These are phyloP conservation scores for Podaxis pistillaris DNA, from an alignment of 768 basidiomycete species.

Conservation along the genomic window DNA sequence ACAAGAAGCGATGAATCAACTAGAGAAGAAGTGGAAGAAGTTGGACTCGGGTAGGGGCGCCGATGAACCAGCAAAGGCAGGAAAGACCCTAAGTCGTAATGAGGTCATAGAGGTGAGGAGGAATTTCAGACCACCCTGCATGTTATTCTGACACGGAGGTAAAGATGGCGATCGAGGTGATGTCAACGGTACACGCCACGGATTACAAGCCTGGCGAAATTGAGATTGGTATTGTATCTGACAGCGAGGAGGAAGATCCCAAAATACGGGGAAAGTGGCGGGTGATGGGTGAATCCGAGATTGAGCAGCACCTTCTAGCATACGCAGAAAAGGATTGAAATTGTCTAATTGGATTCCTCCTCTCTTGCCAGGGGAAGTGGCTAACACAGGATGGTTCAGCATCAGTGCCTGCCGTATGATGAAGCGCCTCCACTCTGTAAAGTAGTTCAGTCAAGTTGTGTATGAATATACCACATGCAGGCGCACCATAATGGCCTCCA, in stretches of 20 bases:
- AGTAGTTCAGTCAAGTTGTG: constrained; percentile 6
- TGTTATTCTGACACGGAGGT: not conserved
- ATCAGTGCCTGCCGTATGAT: constrained; percentile 44
- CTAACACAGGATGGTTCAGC: constrained; percentile 14
- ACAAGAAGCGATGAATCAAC: constrained; percentile 96
- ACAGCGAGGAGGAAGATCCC: constrained; percentile 64
- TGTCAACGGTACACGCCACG: constrained; percentile 91
- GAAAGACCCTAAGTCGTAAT: constrained; percentile 65
- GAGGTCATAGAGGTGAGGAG: constrained; percentile 86
- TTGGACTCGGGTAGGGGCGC: constrained; percentile 75
- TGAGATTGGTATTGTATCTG: constrained; percentile 92
- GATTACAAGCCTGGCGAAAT: constrained; percentile 96
- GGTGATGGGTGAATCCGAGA: constrained; percentile 72
- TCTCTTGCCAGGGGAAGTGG: constrained; percentile 11
- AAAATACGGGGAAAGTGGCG: constrained; percentile 79
- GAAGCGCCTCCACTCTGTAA: constrained; percentile 70
- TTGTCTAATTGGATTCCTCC: constrained; percentile 12
- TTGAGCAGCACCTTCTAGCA: constrained; percentile 77
- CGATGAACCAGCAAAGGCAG: constrained; percentile 75
- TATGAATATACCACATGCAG: not conserved
- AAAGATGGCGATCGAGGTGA: constrained; percentile 91
- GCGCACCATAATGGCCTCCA: constrained; percentile 65
- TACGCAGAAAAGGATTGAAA: constrained; percentile 85
- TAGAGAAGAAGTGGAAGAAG: constrained; percentile 99
- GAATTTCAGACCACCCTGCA: not conserved